Base-by-base conservation (phyloP, 2,329 filamentous ascomycete species). In the Balansia obtecta region DNA sequence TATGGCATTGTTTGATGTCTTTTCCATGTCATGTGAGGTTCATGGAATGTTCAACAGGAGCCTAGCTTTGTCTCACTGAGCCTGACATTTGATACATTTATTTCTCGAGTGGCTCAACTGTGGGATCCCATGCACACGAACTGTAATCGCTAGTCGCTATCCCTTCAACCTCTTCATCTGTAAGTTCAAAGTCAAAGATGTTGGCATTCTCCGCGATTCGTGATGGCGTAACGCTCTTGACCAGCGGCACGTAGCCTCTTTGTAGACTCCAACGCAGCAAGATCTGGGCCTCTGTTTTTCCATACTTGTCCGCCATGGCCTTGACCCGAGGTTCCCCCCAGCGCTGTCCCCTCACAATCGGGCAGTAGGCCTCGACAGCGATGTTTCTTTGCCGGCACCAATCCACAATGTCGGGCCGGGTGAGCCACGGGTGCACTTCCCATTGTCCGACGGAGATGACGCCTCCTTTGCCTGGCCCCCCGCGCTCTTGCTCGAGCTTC, bases 381-480 rank as follows among this genome's bases (percentile, higher is more conserved):
- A 86, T 70, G 53, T 74, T 73, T 16, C 80, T 73, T 64, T 82
- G 73, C 55, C 73, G 65, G 58, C 85, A 86, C 88, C 89, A 96
- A 45, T 78, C 71, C 9, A 83, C 81, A 53, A 96, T 88, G 60
- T 95, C 88, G 20, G 74, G 70, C n/a, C 89, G 75, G 9, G 82
- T 75, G 41, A 89, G 79, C 89, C 88, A 96, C 1, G 90, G 90
- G 66, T 96, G 90, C 11, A 96, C 70, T 68, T 96, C 90, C 67
- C 85, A 88, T 68, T 95, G 90, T 40, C 88, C 89, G 38, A 95
- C 85, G 53, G 83, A 85, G 60, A 95, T 76, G 40, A 87, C 71
- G 22, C 87, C 87, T 43, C 79, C 82, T 56, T 80, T 82, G 10
- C 82, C 83, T 51, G 71, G 68, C 1, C 79, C 80, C 44, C 80